Evolutionary conservation across 2,329 filamentous ascomycete species (phyloP).

Genomic region (Geoglossum cookeanum): DNA sequence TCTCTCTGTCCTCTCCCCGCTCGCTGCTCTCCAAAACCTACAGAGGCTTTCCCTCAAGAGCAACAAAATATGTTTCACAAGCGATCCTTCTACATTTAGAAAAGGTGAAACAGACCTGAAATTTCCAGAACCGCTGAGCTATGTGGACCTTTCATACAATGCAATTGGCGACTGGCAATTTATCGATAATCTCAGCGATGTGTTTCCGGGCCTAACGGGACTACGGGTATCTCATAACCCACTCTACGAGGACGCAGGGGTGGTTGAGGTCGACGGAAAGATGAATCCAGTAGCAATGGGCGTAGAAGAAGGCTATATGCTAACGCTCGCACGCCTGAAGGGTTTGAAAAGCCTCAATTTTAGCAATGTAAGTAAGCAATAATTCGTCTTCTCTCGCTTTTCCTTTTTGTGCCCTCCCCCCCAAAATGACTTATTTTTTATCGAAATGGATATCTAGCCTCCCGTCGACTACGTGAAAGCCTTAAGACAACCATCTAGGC

Average conservation of each 20-base stretch:
- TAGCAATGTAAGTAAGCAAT: conserved; percentile 19
- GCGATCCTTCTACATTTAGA: conserved; percentile 12
- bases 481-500: background rate
- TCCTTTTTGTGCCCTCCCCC: background rate
- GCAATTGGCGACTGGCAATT: conserved; percentile 44
- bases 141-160: conserved; percentile 46
- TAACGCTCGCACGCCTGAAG: conserved; percentile 59
- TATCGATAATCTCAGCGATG: conserved; percentile 44
- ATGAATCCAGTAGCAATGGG: conserved; percentile 20
- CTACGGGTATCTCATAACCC: conserved; percentile 77
- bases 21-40: conserved; percentile 36
- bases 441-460: background rate
- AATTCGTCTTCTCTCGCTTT: background rate
- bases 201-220: conserved; percentile 54
- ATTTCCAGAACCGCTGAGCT: conserved; percentile 37
- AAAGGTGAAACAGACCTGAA: conserved; percentile 17
- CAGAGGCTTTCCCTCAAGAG: conserved; percentile 45
- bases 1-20: conserved; percentile 30
- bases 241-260: conserved; percentile 36
- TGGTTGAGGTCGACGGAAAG: background rate
- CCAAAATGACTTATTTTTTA: background rate
- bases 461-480: background rate
- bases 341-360: conserved; percentile 54
- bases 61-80: conserved; percentile 41
- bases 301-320: conserved; percentile 73